Conservation (phyloP, 1,284 basidiomycete genomes). For the Puccinia horiana region DNA sequence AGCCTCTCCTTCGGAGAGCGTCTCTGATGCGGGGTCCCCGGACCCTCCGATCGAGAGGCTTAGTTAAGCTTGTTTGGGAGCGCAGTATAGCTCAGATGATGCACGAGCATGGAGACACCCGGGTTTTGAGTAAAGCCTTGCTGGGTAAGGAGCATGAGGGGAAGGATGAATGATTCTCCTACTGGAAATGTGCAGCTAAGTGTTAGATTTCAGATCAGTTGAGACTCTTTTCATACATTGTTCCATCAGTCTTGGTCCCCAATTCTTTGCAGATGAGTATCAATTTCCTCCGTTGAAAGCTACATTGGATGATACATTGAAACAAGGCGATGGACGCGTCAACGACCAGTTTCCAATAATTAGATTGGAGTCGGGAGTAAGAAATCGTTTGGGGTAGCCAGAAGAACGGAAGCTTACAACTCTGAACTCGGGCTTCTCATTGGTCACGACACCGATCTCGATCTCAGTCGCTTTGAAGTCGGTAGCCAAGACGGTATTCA, state of each 20-base stretch:
- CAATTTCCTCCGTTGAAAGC: constrained; percentile 47
- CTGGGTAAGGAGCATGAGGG: not conserved
- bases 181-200: not conserved
- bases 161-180: not conserved
- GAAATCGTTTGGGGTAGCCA: not conserved
- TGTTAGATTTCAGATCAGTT: constrained; percentile 5
- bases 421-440: constrained; percentile 52
- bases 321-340: not conserved
- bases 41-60: no score
- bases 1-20: no score
- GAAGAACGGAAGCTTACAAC: constrained; percentile 52
- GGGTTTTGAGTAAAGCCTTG: not conserved
- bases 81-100: not conserved
- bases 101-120: not conserved
- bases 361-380: not conserved
- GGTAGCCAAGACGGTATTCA: constrained; percentile 87
- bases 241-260: constrained; percentile 45
- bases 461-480: constrained; percentile 77
- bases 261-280: constrained; percentile 47
- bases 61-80: not conserved
- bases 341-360: not conserved
- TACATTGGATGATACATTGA: not conserved
- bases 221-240: not conserved
- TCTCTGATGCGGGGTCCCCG: no score
- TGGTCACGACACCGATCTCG: constrained; percentile 62